Percentiles rank a stretch among this genome's conserved stretches.
Evolutionary conservation across 345 rosid genomes (phyloP).

Genomic region (Moricandia arvensis): DNA sequence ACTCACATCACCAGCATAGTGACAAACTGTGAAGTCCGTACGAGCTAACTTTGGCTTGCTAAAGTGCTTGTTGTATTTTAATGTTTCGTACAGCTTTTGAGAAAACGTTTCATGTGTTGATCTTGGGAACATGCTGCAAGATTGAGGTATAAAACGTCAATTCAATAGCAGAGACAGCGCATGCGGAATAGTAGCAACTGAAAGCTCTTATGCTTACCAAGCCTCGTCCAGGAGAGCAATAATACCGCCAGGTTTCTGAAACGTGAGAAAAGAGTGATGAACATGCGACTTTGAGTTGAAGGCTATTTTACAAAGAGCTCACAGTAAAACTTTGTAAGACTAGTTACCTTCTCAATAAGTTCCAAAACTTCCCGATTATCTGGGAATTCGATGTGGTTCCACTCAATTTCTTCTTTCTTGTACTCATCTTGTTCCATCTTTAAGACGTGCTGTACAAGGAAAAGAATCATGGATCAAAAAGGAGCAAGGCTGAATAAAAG

Average conservation of each 20-base stretch:
- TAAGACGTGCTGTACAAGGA: constrained; percentile 78
- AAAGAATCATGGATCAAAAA: constrained; percentile 33
- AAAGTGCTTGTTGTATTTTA: constrained; percentile 68
- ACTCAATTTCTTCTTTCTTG: constrained; percentile 88
- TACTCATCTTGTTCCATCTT: constrained; percentile 99
- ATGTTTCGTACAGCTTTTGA: constrained; percentile 91
- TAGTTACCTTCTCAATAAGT: constrained; percentile 91
- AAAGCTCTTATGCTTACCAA: constrained; percentile 59
- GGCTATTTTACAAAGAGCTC: background rate
- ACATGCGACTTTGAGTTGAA: background rate
- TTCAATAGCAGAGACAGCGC: constrained; percentile 8
- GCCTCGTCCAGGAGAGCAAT: constrained; percentile 97
- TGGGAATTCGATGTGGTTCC: constrained; percentile 91
- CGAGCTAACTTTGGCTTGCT: constrained; percentile 90
- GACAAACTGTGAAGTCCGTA: constrained; percentile 91
- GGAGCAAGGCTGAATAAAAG: constrained; percentile 21
- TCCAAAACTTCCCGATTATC: constrained; percentile 85
- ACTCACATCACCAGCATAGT: constrained; percentile 98
- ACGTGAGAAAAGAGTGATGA: constrained; percentile 18
- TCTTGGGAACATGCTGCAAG: constrained; percentile 89
- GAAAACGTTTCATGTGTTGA: constrained; percentile 98
- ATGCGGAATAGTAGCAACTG: constrained; percentile 11
- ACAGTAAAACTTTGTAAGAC: constrained; percentile 4
- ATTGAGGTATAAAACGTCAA: constrained; percentile 20
- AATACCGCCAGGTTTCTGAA: constrained; percentile 97